Conservation (phyloP, 1,284 basidiomycete species). For the Lentinula novae-zelandiae region DNA sequence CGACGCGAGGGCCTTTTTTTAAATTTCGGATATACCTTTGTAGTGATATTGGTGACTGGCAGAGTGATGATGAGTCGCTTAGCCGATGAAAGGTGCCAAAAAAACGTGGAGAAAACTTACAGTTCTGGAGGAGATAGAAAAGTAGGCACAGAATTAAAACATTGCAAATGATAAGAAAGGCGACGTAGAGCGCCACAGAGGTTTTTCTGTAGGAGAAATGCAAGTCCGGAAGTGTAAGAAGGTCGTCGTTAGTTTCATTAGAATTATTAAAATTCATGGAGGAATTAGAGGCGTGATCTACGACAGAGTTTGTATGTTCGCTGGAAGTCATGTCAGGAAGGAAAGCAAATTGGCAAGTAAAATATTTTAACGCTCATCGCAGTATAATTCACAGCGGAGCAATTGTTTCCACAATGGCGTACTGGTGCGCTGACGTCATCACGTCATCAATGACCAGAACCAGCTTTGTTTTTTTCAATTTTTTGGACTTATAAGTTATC, state of each 20-base stretch:
- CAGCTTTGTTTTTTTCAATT: not conserved
- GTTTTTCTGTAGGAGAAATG: conserved; percentile 10
- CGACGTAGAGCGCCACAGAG: conserved; percentile 17
- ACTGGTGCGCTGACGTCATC: not conserved
- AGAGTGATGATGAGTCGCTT: not conserved
- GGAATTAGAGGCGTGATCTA: not conserved
- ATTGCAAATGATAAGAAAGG: conserved; percentile 26
- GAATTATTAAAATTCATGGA: not conserved
- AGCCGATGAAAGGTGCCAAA: not conserved
- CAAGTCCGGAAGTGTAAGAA: conserved; percentile 7
- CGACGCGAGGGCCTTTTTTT: too few species aligned
- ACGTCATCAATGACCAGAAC: not conserved
- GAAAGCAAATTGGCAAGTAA: not conserved
- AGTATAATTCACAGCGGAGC: not conserved
- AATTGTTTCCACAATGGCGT: not conserved
- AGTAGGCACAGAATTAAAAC: conserved; percentile 24
- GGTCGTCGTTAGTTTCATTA: not conserved
- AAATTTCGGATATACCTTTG: not conserved
- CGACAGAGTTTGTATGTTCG: not conserved
- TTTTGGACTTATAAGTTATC: too few species aligned
- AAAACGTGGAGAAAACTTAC: conserved; percentile 15
- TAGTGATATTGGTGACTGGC: conserved; percentile 20
- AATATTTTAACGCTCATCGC: not conserved
- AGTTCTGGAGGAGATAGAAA: conserved; percentile 23
- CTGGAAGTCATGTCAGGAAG: not conserved